phyloP scores from a whole-genome alignment of 495 filamentous ascomycete genomes.

The Oleoguttula mirabilis region DNA sequence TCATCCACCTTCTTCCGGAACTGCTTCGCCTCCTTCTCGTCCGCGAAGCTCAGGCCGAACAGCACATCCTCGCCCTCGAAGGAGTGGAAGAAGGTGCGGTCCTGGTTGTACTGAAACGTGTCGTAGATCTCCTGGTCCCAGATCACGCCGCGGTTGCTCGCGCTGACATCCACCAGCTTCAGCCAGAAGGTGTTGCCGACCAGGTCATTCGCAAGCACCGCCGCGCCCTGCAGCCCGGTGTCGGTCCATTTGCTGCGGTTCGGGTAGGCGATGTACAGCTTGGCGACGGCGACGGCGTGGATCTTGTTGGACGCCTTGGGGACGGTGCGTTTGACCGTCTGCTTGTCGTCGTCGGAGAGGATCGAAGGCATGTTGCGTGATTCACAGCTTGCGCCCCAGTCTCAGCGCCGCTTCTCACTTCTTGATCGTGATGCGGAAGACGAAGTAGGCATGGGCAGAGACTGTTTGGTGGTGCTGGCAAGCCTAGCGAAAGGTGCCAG shows the following conservation, averaged over 20 bases:
- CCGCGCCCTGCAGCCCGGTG: conserved; percentile 84
- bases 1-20: conserved; percentile 13
- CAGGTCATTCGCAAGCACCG: conserved; percentile 85
- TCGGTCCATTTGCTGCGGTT: conserved; percentile 80
- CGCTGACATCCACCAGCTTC: conserved; percentile 89
- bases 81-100: conserved; percentile 91
- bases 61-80: conserved; percentile 89
- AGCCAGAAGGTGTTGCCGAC: conserved; percentile 94
- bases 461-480: too few species aligned
- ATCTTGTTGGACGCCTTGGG: conserved; percentile 93
- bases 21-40: conserved; percentile 90
- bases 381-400: too few species aligned
- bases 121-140: conserved; percentile 99
- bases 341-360: conserved; percentile 80
- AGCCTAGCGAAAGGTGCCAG: too few species aligned
- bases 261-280: conserved; percentile 88
- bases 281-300: conserved; percentile 80
- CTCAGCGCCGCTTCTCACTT: too few species aligned
- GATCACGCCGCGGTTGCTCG: conserved; percentile 73
- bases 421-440: too few species aligned
- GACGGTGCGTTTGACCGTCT: conserved; percentile 80
- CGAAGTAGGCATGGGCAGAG: too few species aligned
- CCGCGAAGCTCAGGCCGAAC: conserved; percentile 79
- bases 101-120: conserved; percentile 84
- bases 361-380: conserved; percentile 90